Base-by-base conservation (phyloP, 2,329 filamentous ascomycete species). In the Scedosporium dehoogii region DNA sequence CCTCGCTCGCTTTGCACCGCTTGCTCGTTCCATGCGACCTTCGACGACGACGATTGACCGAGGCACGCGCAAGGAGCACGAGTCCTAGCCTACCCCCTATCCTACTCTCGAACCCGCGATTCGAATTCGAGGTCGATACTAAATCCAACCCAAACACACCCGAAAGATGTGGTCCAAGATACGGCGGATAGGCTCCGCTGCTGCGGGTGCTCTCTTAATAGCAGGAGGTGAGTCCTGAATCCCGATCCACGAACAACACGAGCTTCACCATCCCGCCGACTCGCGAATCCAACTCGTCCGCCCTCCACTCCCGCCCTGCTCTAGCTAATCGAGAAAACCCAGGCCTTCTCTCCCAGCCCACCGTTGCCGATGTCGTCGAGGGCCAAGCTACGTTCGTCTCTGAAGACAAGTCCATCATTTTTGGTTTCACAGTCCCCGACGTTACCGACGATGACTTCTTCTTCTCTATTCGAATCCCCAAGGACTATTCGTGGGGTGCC, bases 401-500 rank as follows among this genome's bases (percentile, higher is more conserved):
- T 2, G 73, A 73, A 61, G 72, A 77, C 63, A 70, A 74, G 59
- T 72, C 74, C 21, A 68, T 81, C 63, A 72, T 73, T n/a, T 85
- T 85, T 68, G 77, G 77, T 59, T 73, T 81, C 63, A 79, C 80
- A 61, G 76, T 81, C 23, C 77, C 81, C 48, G 69, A 77, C n/a
- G 72, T 78, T 62, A 66, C 72, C 27, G 76, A 74, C 62, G 73
- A 75, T 55, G 76, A 84, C 66, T 68, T 85, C 46, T 85, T 78
- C 72, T 82, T 85, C 70, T 78, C 78, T n/a, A 67, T 86, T 16
- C 76, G 79, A 63, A 78, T 80, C 46, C 75, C 78, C 33, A 72
- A 70, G 44, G 69, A 70, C 9, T 72, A 76, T 44, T 76, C 79
- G 42, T 86, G 82, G 82, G 77, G 77, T 51, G 81, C 79, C 63